Evolutionary conservation across 2,329 filamentous ascomycete genomes (phyloP), one percentile per base, ranked within the genome.

Genomic region (Pseudocercospora fijiensis): DNA sequence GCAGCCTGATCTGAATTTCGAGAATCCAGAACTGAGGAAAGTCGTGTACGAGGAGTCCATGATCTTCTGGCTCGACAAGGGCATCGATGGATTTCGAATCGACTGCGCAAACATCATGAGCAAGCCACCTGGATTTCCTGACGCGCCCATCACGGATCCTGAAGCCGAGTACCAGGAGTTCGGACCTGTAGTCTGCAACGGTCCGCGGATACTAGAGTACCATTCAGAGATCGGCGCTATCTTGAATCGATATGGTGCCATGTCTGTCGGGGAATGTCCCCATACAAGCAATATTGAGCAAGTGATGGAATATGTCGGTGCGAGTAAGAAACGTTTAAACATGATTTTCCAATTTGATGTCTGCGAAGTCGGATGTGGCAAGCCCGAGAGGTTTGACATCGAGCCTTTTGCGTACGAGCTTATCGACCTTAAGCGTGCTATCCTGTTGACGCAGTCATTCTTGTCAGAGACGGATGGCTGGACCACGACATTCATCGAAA

Each of bases 401-500:
- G 58, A 64, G 30, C 58, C 57, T 16, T 22, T 49, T 22, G 41
- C 37, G 16, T 64, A 45, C 41, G 52, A 59, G 24, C 51, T 64
- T 24, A 24, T 33, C 33, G 37, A 57, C 24, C 56, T 62, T 18
- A 62, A 62, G 28, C 33, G 10, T 11, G 55, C 60, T 16, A 30
- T 62, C 20, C 41, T 27, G 24, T 33, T 41, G 8, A 57, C 55
- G 4, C 60, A 62, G 20, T 28, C 26, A 10, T 57, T 62, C 41
- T 26, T 64, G 28, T 28, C 52, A n/a, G 78, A 81, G 18, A 81
- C 83, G 64, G 78, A 83, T 65, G 86, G 85, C 28, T 89, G 86
- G 86, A 87, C 87, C 70, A 84, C 85, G 0, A 75, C 88, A 24
- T 88, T 86, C 70, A 80, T 86, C 61, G 86, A 88, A 73, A 88